Base-by-base conservation (phyloP, 2,329 filamentous ascomycete species). In the Fusarium subtropicale region DNA sequence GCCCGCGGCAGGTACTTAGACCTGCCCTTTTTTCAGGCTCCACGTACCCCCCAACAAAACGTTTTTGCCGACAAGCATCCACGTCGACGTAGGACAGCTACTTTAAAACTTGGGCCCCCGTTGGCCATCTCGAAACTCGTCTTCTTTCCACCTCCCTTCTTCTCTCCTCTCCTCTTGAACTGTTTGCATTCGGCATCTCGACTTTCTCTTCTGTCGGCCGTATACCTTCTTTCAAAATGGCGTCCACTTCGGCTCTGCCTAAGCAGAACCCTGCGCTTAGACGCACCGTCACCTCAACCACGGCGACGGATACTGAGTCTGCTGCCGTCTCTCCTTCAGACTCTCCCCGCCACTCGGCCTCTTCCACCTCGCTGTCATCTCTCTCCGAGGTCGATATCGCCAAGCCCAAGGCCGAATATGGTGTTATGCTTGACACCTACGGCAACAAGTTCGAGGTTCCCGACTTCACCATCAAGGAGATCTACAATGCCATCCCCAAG, bases 391-490 rank as follows among this genome's bases (percentile, higher is more conserved):
- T 86, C 58, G 84, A 86, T 72, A 76, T 74, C 73, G 56, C 75
- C 72, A 79, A 81, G 69, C 56, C 76, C 56, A 63, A 50, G 61
- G 30, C 60, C 45, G 69, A 72, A 72, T 90, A 87, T 73, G 88
- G 88, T 75, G 88, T 90, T 79, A 88, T 99, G 73, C 76, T 96
- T 70, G 94, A 99, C 83, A 95, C 93, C 15, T 96, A 97, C 80
- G 96, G 96, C 81, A 97, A 98, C 81, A 88, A 94, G 77, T 99
- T 99, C 85, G 86, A 93, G 81, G 87, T 97, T 60, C 96, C 96
- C 73, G 91, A 98, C 82, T 99, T 92, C 85, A 97, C 94, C 78
- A 97, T 99, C 87, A 97, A 97, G 86, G 89, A 99, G 79, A 95
- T 99, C 79, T 91, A 93, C 77, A 92, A 97, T 83, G 96, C 96